A percentile compares a stretch with the other conserved stretches of the same genome.
phyloP scores from a whole-genome alignment of 2,329 filamentous ascomycete species.

The Lachnellula arida region DNA sequence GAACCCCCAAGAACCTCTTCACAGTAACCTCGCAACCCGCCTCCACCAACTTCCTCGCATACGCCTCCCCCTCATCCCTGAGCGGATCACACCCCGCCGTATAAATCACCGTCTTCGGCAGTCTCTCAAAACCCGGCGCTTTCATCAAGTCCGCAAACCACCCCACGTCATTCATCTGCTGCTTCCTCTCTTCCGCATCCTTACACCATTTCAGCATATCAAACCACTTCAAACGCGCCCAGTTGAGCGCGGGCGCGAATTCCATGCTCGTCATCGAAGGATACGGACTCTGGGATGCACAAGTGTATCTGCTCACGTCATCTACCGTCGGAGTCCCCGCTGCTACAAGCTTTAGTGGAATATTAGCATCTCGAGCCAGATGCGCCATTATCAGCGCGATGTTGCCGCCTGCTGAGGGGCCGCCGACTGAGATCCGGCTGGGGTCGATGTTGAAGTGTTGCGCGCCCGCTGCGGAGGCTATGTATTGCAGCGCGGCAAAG shows the following conservation, averaged over 20 bases:
- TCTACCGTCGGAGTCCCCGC: conserved; percentile 53
- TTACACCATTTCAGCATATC: conserved; percentile 32
- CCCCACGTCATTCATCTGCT: conserved; percentile 20
- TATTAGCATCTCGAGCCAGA: conserved; percentile 33
- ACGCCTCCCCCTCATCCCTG: conserved; percentile 46
- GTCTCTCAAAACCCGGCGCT: conserved; percentile 32
- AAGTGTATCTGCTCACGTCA: conserved; percentile 38
- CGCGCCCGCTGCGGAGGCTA: background rate
- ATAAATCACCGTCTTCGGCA: conserved; percentile 38
- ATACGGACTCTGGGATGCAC: conserved; percentile 36
- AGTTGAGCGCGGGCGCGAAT: conserved; percentile 41
- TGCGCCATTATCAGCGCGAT: conserved; percentile 38
- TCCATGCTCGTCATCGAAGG: conserved; percentile 39
- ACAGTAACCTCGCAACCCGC: conserved; percentile 42
- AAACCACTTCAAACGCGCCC: conserved; percentile 40
- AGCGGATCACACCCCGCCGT: conserved; percentile 43
- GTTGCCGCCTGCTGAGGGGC: conserved; percentile 42
- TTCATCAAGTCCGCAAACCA: conserved; percentile 33
- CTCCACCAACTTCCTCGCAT: conserved; percentile 39
- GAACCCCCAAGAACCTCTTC: conserved; percentile 43
- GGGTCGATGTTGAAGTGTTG: conserved; percentile 36
- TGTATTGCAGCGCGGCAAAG: conserved; percentile 36
- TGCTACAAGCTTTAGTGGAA: conserved; percentile 36
- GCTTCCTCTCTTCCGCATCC: conserved; percentile 12
- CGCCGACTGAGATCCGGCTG: conserved; percentile 39